Base-by-base conservation (phyloP, 2,329 filamentous ascomycete genomes). In the Sphaerulina populicola region DNA sequence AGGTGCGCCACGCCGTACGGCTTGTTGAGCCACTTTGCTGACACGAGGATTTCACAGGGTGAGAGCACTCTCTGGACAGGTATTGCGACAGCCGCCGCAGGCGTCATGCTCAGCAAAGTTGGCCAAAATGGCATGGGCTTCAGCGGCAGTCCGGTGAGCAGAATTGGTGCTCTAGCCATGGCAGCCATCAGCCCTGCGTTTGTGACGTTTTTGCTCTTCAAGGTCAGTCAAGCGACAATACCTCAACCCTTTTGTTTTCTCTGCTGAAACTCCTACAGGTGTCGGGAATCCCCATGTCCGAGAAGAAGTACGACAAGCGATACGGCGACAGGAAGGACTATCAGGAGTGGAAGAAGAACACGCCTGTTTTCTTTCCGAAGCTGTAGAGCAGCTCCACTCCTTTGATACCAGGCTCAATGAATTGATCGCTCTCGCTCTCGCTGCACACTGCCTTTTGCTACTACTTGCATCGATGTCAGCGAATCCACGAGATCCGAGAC, bases 21-120 rank as follows among this genome's bases (percentile, higher is more conserved):
- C 30, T 27, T 21, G 31, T 23, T 5, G 2, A 2, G 15, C 5
- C 2, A n/a, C 31, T 3, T 5, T 3, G n/a, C 46, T 49, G 38
- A 49, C 39, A 14, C 8, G 18, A 18, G 18, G 12, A 35, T 6
- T 5, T 7, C 1, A 12, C 12, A 10, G 21, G 41, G 46, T n/a
- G 83, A 86, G 66, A 75, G 74, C 27, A 82, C 79, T 9, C 70
- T 87, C 30, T 87, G 82, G 83, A 80, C 77, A 0, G 83, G 83
- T 1, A 77, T 86, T 52, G 81, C 82, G 0, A 77, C 79, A 4
- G 68, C 73, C 0, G 75, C 79, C 0, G 79, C 76, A 0, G 80
- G 81, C 1, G 70, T 2, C 1, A 68, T 87, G 44, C 66, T 77
- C 1, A 71, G 72, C 11, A 69, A 67, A n/a, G 74, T 77, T 0